These are phyloP conservation scores for Cadophora luteo-olivacea DNA, from an alignment of 2,329 filamentous ascomycete species.

Conservation along the genomic window DNA sequence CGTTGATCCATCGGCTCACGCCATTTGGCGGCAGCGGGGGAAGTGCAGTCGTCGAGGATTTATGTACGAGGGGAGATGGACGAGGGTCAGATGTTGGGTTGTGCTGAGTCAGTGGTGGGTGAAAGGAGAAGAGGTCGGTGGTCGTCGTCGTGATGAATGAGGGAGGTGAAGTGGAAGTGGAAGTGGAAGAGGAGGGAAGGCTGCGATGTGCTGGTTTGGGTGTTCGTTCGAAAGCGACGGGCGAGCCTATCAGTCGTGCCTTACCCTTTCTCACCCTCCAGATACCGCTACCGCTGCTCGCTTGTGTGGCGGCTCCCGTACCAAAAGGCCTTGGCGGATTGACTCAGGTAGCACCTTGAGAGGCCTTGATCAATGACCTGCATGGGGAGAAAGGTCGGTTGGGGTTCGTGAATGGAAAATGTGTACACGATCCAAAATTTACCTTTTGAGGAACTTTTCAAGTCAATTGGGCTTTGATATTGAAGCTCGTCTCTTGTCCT, in stretches of 20 bases:
- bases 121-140: neutral
- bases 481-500: neutral
- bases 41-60: constrained; percentile 1
- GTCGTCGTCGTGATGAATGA: neutral
- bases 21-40: constrained; percentile 35
- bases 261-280: neutral
- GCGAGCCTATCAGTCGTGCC: constrained; percentile 6
- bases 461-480: neutral
- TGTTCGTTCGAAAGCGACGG: neutral
- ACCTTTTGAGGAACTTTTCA: neutral
- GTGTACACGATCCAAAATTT: neutral
- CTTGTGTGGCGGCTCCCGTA: neutral
- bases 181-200: constrained; percentile 5
- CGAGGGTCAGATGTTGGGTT: neutral
- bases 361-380: neutral
- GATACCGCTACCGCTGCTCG: neutral
- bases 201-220: constrained; percentile 14
- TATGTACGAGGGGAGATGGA: constrained; percentile 2
- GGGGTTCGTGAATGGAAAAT: neutral
- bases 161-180: neutral
- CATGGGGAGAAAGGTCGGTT: neutral
- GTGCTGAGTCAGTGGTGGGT: neutral
- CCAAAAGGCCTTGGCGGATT: neutral
- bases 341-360: neutral
- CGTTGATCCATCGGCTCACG: constrained; percentile 39